phyloP scores from a whole-genome alignment of 1,284 basidiomycete genomes.

The Ustilago hordei region DNA sequence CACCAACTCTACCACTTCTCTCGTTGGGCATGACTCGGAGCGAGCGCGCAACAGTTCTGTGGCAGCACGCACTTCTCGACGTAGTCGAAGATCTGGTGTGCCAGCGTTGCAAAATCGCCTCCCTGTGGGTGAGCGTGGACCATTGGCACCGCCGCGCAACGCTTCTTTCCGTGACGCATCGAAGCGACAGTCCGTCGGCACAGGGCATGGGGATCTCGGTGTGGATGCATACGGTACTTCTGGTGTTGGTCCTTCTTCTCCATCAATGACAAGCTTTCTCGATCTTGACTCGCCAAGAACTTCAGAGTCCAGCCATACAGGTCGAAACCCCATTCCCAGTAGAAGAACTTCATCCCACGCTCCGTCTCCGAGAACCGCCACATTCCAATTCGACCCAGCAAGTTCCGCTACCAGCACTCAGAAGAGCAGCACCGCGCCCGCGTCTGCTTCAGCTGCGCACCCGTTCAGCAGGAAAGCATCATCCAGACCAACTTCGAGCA shows the following conservation, averaged over 20 bases:
- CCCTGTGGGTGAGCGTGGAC: conserved; percentile 41
- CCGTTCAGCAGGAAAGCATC: not conserved
- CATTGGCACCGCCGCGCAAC: conserved; percentile 39
- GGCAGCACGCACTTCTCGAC: conserved; percentile 24
- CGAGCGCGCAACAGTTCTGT: conserved; percentile 9
- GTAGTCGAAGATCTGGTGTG: conserved; percentile 35
- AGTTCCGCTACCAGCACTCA: conserved; percentile 1
- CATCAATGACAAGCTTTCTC: conserved; percentile 45
- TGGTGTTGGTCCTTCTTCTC: conserved; percentile 22
- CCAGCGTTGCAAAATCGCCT: conserved; percentile 35
- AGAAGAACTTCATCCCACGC: conserved; percentile 38
- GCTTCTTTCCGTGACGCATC: conserved; percentile 46
- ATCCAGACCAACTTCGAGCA: conserved; percentile 20
- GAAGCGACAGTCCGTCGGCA: conserved; percentile 26
- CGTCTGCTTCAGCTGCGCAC: conserved; percentile 7
- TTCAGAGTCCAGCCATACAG: conserved; percentile 27
- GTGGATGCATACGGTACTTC: conserved; percentile 22
- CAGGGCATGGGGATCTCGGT: conserved; percentile 42
- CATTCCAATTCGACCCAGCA: conserved; percentile 7
- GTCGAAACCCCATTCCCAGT: conserved; percentile 25
- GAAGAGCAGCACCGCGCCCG: not conserved
- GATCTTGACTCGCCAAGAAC: conserved; percentile 49
- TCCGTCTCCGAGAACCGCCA: conserved; percentile 19
- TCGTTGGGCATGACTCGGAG: conserved; percentile 11
- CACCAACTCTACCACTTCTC: conserved; percentile 4